Conservation (phyloP, 495 filamentous ascomycete genomes). For the Pyrenula massariospora region DNA sequence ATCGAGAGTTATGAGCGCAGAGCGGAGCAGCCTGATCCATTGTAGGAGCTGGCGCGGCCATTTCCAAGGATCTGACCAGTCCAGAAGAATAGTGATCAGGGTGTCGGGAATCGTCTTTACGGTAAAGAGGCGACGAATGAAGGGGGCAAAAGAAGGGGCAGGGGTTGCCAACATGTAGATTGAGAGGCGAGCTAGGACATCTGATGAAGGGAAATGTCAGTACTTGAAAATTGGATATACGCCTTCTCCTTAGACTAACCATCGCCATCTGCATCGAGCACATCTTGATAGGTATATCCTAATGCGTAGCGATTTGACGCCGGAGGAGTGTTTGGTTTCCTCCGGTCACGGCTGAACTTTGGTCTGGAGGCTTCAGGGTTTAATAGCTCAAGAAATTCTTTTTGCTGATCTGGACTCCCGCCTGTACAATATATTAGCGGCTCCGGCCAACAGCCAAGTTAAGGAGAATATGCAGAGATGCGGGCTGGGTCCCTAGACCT, state of each 20-base stretch:
- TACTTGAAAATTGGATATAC: conserved; percentile 2
- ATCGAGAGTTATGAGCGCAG: conserved; percentile 62
- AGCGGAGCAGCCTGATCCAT: conserved; percentile 74
- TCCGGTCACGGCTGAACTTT: conserved; percentile 42
- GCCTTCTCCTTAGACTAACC: conserved; percentile 30
- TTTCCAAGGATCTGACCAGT: conserved; percentile 87
- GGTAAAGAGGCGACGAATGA: conserved; percentile 77
- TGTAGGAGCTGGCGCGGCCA: conserved; percentile 81
- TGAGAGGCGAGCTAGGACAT: conserved; percentile 84
- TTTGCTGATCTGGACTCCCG: conserved; percentile 78
- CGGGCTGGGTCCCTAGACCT: too few relatives aligned
- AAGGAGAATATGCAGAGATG: conserved; percentile 7
- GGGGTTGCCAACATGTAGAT: conserved; percentile 80
- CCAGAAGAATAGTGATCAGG: conserved; percentile 74
- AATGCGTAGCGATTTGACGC: conserved; percentile 88
- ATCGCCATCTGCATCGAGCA: conserved; percentile 90
- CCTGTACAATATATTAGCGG: conserved; percentile 34
- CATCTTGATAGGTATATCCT: conserved; percentile 92
- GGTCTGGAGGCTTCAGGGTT: conserved; percentile 35
- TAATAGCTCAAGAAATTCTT: conserved; percentile 78
- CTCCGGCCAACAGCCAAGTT: too few relatives aligned
- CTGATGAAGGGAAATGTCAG: conserved; percentile 29
- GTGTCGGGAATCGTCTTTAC: conserved; percentile 78
- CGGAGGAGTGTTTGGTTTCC: conserved; percentile 57
- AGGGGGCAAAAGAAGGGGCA: conserved; percentile 67